phyloP scores from a whole-genome alignment of 2,329 filamentous ascomycete species.

The Beauveria bassiana region DNA sequence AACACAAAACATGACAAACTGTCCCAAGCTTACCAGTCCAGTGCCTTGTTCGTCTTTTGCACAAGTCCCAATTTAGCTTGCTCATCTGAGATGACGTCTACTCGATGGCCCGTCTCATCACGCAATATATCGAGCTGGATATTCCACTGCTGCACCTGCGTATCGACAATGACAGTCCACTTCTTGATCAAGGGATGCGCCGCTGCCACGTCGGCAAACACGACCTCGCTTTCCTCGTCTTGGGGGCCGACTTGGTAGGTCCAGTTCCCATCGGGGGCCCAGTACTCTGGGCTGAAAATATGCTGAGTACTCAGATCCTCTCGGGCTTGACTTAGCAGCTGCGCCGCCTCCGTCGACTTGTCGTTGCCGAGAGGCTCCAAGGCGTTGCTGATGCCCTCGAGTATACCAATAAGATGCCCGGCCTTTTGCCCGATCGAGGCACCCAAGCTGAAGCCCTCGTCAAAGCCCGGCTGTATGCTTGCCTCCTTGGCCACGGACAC shows the following conservation, averaged over 20 bases:
- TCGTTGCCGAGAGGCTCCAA: constrained; percentile 24
- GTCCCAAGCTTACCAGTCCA: constrained; percentile 29
- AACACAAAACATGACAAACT: not conserved
- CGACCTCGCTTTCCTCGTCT: constrained; percentile 32
- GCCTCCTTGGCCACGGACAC: constrained; percentile 66
- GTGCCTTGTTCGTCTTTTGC: constrained; percentile 22
- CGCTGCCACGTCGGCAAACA: constrained; percentile 55
- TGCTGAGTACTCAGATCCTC: constrained; percentile 52
- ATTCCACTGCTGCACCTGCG: constrained; percentile 25
- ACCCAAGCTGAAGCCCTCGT: constrained; percentile 81
- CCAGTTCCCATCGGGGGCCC: constrained; percentile 65
- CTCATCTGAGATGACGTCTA: constrained; percentile 22
- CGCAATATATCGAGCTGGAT: constrained; percentile 27
- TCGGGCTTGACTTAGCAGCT: constrained; percentile 41
- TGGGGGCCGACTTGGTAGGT: constrained; percentile 45
- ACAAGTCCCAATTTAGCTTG: constrained; percentile 18
- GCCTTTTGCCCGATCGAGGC: constrained; percentile 68
- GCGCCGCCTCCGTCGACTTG: constrained; percentile 17
- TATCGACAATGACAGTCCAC: constrained; percentile 42
- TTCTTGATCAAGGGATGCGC: constrained; percentile 59
- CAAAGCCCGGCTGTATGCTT: constrained; percentile 80
- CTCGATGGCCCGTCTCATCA: constrained; percentile 24
- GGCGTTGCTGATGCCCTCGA: constrained; percentile 62
- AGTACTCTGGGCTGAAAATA: constrained; percentile 60
- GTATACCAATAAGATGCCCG: constrained; percentile 66